phyloP scores from a whole-genome alignment of 2,329 filamentous ascomycete genomes.

The Cordyceps farinosa region DNA sequence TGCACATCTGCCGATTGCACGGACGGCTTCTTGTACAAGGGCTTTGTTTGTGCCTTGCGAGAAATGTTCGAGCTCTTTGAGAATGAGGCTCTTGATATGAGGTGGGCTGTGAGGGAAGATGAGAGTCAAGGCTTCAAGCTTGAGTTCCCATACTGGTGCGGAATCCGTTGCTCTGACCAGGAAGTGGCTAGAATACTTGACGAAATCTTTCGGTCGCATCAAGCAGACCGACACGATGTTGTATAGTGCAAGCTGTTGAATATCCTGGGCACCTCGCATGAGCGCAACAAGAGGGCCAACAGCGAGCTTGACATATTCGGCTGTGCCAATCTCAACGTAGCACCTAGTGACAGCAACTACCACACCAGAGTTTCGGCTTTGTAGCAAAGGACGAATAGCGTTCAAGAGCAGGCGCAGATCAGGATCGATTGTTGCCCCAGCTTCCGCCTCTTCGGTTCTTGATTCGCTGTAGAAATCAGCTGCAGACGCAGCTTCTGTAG shows the following conservation, averaged over 20 bases:
- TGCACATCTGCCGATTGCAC: constrained; percentile 90
- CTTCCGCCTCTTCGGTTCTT: constrained; percentile 39
- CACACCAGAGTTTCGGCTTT: constrained; percentile 90
- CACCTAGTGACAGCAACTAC: constrained; percentile 82
- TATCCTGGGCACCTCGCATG: constrained; percentile 78
- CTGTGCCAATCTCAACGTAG: constrained; percentile 79
- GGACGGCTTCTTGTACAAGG: constrained; percentile 82
- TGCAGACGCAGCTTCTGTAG: constrained; percentile 38
- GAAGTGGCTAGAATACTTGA: constrained; percentile 85
- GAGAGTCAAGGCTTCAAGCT: constrained; percentile 85
- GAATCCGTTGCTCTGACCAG: constrained; percentile 77
- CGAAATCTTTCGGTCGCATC: constrained; percentile 71
- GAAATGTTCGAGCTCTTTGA: constrained; percentile 94
- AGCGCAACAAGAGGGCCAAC: constrained; percentile 85
- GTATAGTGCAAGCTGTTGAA: constrained; percentile 84
- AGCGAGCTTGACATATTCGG: constrained; percentile 68
- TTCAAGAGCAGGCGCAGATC: constrained; percentile 81
- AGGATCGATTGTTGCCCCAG: constrained; percentile 67
- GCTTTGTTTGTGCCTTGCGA: constrained; percentile 69
- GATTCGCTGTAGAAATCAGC: constrained; percentile 80
- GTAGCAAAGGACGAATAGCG: constrained; percentile 76
- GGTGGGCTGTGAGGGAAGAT: constrained; percentile 79
- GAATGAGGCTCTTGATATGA: constrained; percentile 77
- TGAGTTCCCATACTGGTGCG: constrained; percentile 81
- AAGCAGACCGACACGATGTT: constrained; percentile 95